These are phyloP conservation scores for Chrysosporium queenslandicum DNA, from an alignment of 2,329 filamentous ascomycete species.

Conservation along the genomic window DNA sequence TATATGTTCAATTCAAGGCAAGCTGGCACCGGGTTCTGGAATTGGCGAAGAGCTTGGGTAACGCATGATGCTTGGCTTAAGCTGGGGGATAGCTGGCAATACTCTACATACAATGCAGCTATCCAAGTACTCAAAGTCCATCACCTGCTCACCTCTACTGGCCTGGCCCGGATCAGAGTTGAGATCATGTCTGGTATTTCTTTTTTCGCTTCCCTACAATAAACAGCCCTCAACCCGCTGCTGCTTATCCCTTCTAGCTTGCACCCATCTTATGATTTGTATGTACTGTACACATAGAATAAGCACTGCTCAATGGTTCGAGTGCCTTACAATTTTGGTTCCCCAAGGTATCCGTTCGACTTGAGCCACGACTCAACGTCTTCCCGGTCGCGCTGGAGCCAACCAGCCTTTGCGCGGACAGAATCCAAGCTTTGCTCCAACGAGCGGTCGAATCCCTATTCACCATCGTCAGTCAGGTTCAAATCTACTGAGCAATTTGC, in stretches of 20 bases:
- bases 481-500: too few species aligned
- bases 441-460: constrained; percentile 65
- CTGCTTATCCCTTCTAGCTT: background rate
- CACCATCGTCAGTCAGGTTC: constrained; percentile 17
- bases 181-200: too few species aligned
- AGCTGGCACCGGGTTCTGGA: background rate
- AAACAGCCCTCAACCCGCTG: background rate
- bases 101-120: too few species aligned
- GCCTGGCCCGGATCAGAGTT: too few species aligned
- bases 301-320: background rate
- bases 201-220: background rate
- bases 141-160: too few species aligned
- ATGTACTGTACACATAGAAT: background rate
- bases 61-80: background rate
- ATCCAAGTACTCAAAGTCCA: too few species aligned
- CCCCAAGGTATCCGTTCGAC: constrained; percentile 48
- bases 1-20: background rate
- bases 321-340: constrained; percentile 4
- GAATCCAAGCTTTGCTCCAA: constrained; percentile 82
- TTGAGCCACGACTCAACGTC: constrained; percentile 68
- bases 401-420: constrained; percentile 73
- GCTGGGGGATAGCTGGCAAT: background rate
- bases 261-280: background rate
- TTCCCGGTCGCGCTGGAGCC: constrained; percentile 63
- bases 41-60: background rate